Conservation (phyloP, 192 early-diverging fungal species). For the Chytriomyces confervae region DNA sequence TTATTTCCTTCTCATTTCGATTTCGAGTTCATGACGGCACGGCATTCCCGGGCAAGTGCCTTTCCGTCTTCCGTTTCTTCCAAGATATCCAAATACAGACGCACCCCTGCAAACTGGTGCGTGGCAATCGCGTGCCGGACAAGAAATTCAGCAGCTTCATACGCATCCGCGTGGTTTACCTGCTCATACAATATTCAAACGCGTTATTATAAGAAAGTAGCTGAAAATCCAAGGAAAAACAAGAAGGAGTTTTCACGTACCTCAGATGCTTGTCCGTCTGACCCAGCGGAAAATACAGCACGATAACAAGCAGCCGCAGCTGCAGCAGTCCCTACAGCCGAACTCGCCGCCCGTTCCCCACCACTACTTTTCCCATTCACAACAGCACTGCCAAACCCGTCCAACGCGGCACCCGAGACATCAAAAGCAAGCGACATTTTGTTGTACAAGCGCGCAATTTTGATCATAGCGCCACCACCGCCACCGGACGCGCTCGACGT, state of each 20-base stretch:
- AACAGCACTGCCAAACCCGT: not conserved
- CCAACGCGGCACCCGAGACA: not conserved
- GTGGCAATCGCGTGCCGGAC: not conserved
- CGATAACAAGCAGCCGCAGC: not conserved
- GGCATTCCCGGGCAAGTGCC: conserved; percentile 9
- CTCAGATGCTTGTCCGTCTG: too few relatives aligned
- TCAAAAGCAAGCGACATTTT: not conserved
- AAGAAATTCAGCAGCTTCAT: conserved; percentile 22
- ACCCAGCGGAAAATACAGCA: not conserved
- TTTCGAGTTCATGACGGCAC: not conserved
- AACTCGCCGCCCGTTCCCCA: not conserved
- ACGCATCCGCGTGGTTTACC: not conserved
- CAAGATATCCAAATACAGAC: not conserved
- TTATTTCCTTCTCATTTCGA: not conserved
- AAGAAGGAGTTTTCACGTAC: too few relatives aligned
- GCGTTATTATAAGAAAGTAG: too few relatives aligned
- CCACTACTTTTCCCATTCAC: not conserved
- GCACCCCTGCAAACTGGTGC: not conserved
- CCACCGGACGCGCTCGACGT: not conserved
- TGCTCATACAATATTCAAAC: not conserved
- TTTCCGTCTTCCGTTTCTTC: conserved; percentile 6
- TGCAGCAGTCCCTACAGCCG: not conserved
- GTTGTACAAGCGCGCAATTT: not conserved
- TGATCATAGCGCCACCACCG: not conserved
- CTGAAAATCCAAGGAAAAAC: too few relatives aligned